A percentile compares a stretch with the other conserved stretches of the same genome.
Evolutionary conservation across 768 basidiomycete species (phyloP).

Genomic region (Mycena latifolia): DNA sequence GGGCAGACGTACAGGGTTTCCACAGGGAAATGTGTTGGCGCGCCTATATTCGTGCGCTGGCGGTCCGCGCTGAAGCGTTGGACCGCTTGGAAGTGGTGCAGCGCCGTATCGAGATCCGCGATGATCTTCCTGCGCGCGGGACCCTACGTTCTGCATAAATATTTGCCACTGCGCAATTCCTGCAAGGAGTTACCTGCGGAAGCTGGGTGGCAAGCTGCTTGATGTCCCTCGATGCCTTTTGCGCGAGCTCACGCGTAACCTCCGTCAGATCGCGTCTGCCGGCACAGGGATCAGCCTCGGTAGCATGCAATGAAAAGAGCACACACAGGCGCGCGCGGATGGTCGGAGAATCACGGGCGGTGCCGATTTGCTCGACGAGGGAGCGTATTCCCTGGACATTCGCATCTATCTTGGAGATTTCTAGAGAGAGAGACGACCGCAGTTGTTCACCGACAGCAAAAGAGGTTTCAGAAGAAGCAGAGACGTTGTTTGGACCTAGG

Average conservation of each 20-base stretch:
- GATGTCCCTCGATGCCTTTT: not conserved
- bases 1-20: too few relatives aligned
- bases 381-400: conserved; percentile 6
- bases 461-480: not conserved
- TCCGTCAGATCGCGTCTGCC: conserved; percentile 13
- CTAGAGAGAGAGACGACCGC: conserved; percentile 8
- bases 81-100: conserved; percentile 8
- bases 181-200: not conserved
- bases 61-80: conserved; percentile 4
- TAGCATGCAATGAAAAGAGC: too few relatives aligned
- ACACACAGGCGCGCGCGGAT: conserved; percentile 7
- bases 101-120: conserved; percentile 8
- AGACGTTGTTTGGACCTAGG: not conserved
- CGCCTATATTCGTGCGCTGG: not conserved
- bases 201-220: not conserved
- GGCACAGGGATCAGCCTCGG: too few relatives aligned
- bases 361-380: conserved; percentile 1
- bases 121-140: not conserved
- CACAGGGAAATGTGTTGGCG: too few relatives aligned
- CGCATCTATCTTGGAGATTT: conserved; percentile 14
- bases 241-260: conserved; percentile 4
- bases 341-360: not conserved
- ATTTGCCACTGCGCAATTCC: not conserved
- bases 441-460: not conserved
- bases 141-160: too few relatives aligned